Evolutionary conservation across 176 grass and related monocot genomes (phyloP).

Genomic region (Juncus effusus): DNA sequence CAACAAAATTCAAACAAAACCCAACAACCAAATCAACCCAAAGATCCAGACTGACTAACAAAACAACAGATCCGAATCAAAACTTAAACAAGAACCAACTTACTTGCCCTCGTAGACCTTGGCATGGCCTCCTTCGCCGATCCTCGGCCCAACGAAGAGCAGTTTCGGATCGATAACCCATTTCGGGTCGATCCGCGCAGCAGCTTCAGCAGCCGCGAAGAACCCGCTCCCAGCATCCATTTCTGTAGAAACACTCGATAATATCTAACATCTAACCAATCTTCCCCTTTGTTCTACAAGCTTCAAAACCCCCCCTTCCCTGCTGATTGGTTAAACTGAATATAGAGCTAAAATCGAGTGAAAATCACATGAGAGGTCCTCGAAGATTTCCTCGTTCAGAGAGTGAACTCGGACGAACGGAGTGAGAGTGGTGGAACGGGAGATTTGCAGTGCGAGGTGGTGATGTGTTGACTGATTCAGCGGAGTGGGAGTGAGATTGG

Average conservation of each 20-base stretch:
- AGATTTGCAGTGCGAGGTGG: too few relatives aligned
- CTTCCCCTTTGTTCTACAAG: conserved; percentile 12
- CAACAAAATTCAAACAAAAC: not conserved
- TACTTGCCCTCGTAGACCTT: conserved; percentile 99
- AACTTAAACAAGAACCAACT: conserved; percentile 25
- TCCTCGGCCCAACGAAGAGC: conserved; percentile 83
- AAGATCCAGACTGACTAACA: conserved; percentile 32
- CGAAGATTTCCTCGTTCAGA: too few relatives aligned
- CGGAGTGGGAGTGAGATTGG: too few relatives aligned
- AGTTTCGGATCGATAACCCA: conserved; percentile 91
- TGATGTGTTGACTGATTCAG: too few relatives aligned
- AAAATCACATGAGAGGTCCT: too few relatives aligned
- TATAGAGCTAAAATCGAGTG: too few relatives aligned
- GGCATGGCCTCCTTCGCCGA: conserved; percentile 81
- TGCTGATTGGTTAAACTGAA: not conserved
- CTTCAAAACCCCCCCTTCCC: not conserved
- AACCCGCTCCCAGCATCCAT: conserved; percentile 66
- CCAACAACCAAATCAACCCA: conserved; percentile 1
- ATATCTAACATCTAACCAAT: conserved; percentile 34
- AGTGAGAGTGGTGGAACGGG: too few relatives aligned
- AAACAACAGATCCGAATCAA: conserved; percentile 13
- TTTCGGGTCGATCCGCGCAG: conserved; percentile 64
- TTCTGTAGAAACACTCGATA: not conserved
- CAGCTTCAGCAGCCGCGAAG: conserved; percentile 35
- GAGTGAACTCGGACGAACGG: too few relatives aligned